Evolutionary conservation across 768 basidiomycete species (phyloP), one percentile per base, ranked within the genome.

Genomic region (Gyrodon lividus): DNA sequence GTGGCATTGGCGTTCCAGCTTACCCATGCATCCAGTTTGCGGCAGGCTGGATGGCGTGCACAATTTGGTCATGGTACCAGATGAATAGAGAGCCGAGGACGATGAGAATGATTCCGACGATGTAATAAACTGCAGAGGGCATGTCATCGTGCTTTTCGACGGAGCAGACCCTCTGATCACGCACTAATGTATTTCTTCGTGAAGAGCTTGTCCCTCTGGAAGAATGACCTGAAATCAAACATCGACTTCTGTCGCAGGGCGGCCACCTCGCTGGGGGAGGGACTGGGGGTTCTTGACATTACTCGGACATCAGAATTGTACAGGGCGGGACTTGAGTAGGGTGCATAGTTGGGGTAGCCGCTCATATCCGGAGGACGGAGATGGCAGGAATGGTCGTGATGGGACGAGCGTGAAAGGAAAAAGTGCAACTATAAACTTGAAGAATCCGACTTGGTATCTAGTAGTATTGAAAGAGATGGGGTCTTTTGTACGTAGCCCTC

Each of bases 41-140:
- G 1, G 70, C 69, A 2, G 81, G 81, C 41, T 67, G 71, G 19
- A 82, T 57, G 67, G 72, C 74, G 2, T 56, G 54, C 24, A 82
- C 74, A 57, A 82, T 80, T 67, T 86, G 77, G 50, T 76, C 74
- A 61, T 92, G 84, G 59, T 80, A 87, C 9, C 87, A 64, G 8
- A 77, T 73, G 44, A 87, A 73, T 49, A 89, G 77, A 2, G 71
- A 72, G 12, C 76, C 72, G 20, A 86, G 17, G 46, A 77, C 71
- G 30, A 80, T 43, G 47, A 82, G 67, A 28, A 88, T 45, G 42
- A 76, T 54, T 3, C 74, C 52, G n/a, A 71, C 62, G 7, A 85
- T 68, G 50, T 83, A 85, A 59, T 78, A 81, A 67, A 75, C 63
- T 69, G 58, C 0, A 4, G 3, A 6, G n/a, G 17, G 7, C 24